These are phyloP conservation scores for Climacium dendroides DNA, from an alignment of 225 moss, liverwort and hornwort species.

Conservation along the genomic window DNA sequence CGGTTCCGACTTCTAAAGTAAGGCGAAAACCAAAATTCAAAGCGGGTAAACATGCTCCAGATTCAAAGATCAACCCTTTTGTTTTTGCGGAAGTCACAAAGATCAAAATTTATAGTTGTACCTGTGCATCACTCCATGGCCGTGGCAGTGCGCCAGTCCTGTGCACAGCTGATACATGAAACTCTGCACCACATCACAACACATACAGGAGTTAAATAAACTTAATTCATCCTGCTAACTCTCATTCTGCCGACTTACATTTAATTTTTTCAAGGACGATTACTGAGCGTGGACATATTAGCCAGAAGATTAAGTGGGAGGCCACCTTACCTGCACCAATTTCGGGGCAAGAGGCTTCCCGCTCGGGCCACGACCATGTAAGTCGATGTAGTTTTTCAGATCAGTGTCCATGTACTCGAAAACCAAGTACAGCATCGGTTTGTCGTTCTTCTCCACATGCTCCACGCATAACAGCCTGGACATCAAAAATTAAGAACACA, in stretches of 20 bases:
- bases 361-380: constrained; percentile 20
- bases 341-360: constrained; percentile 22
- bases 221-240: background rate
- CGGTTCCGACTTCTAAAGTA: background rate
- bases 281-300: background rate
- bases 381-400: constrained; percentile 36
- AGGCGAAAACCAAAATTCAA: background rate
- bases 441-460: constrained; percentile 28
- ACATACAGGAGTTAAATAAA: background rate
- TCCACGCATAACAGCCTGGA: constrained; percentile 25
- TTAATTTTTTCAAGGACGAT: too few species aligned
- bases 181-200: constrained; percentile 6
- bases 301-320: background rate
- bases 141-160: constrained; percentile 35
- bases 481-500: background rate
- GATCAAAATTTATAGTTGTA: background rate
- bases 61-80: background rate
- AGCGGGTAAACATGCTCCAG: background rate
- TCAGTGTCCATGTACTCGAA: constrained; percentile 51
- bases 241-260: background rate
- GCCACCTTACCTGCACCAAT: constrained; percentile 10
- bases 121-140: constrained; percentile 49
- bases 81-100: background rate
- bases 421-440: constrained; percentile 40
- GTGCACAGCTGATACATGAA: constrained; percentile 44